Percentiles rank a stretch among this genome's conserved stretches.
Evolutionary conservation across 1,284 basidiomycete species (phyloP).

Genomic region (Amylostereum areolatum): DNA sequence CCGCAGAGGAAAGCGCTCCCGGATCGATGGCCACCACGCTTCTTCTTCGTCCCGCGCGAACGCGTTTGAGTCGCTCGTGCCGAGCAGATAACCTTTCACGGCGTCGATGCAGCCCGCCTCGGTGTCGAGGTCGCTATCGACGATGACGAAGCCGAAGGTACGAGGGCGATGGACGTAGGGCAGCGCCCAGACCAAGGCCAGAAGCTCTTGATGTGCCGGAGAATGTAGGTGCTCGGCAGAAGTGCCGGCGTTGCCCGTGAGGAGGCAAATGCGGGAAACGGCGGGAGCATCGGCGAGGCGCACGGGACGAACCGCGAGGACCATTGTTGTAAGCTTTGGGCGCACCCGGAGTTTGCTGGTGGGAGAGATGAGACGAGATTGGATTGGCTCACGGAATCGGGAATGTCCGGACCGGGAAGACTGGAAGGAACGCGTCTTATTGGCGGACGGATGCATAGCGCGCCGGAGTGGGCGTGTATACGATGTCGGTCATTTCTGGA

Average conservation of each 20-base stretch:
- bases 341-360: background rate
- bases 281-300: slow-evolving; percentile 45
- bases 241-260: slow-evolving; percentile 64
- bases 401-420: no score
- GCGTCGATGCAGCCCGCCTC: slow-evolving; percentile 18
- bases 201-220: slow-evolving; percentile 49
- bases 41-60: slow-evolving; percentile 45
- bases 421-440: no score
- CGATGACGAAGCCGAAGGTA: slow-evolving; percentile 69
- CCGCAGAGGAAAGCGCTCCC: slow-evolving; percentile 42
- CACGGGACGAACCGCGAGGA: slow-evolving; percentile 49
- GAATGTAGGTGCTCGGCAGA: slow-evolving; percentile 54
- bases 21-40: slow-evolving; percentile 55
- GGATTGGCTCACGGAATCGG: no score
- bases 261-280: slow-evolving; percentile 64
- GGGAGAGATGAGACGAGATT: background rate
- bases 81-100: slow-evolving; percentile 59
- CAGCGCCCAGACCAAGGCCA: slow-evolving; percentile 63
- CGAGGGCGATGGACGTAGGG: slow-evolving; percentile 65
- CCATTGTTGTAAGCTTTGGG: slow-evolving; percentile 25
- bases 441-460: no score
- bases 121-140: slow-evolving; percentile 32
- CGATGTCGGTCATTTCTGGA: no score
- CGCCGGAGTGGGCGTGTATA: no score
- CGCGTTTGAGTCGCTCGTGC: slow-evolving; percentile 51